Conservation (phyloP, 345 rosid genomes). For the Eucalyptus camaldulensis region DNA sequence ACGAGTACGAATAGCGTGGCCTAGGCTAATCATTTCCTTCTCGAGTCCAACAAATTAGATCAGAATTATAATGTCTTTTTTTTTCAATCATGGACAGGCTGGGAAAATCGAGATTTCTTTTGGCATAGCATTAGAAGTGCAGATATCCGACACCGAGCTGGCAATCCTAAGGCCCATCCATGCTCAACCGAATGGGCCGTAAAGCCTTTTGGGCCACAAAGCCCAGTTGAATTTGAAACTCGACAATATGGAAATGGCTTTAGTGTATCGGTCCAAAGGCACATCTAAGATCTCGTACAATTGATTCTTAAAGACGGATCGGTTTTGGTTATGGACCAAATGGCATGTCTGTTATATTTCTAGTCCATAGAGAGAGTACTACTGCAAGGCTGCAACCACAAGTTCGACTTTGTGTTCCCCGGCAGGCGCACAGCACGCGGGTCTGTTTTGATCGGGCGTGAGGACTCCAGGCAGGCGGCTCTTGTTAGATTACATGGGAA, state of each 20-base stretch:
- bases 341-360: neutral
- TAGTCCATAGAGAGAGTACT: neutral
- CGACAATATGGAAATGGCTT: neutral
- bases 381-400: neutral
- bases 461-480: neutral
- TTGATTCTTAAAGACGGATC: neutral
- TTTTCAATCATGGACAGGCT: neutral
- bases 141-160: neutral
- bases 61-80: neutral
- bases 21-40: neutral
- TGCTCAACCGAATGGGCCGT: neutral
- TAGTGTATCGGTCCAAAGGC: neutral
- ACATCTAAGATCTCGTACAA: neutral
- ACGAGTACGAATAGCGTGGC: neutral
- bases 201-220: neutral
- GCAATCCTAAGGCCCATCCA: neutral
- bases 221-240: neutral
- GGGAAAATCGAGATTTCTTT: neutral
- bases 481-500: too few species aligned
- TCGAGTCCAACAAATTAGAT: neutral
- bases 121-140: neutral
- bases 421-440: accelerated
- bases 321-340: neutral
- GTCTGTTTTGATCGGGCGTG: neutral
- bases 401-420: neutral